Conservation (phyloP, 139 green algal genomes). For the Ettlia oleoabundans region DNA sequence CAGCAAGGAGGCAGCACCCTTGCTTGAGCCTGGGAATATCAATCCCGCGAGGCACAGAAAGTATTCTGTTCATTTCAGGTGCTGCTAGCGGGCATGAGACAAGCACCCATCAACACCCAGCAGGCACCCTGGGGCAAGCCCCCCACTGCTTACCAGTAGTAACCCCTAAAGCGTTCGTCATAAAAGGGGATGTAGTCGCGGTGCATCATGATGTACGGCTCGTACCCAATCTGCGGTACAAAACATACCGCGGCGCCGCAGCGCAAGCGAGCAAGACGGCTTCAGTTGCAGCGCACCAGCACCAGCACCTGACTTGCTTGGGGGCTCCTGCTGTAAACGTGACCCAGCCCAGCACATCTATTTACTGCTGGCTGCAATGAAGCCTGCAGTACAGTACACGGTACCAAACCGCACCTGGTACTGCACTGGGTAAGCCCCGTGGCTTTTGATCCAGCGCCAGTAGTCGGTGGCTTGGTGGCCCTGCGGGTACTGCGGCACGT, state of each 20-base stretch:
- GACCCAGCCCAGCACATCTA: too few species aligned
- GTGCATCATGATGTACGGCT: constrained; percentile 50
- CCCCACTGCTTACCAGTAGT: constrained; percentile 29
- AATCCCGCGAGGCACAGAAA: too few species aligned
- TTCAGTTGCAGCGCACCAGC: too few species aligned
- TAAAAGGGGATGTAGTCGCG: constrained; percentile 47
- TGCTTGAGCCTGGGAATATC: too few species aligned
- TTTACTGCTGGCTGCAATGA: too few species aligned
- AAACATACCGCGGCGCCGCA: too few species aligned
- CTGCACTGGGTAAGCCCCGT: constrained; percentile 35
- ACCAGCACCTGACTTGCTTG: too few species aligned
- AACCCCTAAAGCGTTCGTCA: constrained; percentile 51
- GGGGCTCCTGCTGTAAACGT: too few species aligned
- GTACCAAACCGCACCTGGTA: constrained; percentile 6
- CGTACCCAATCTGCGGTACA: constrained; percentile 41
- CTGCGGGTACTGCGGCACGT: constrained; percentile 45
- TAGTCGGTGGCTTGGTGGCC: constrained; percentile 46
- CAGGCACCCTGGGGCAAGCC: neutral
- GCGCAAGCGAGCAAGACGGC: too few species aligned
- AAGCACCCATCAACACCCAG: too few species aligned
- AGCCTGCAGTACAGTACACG: neutral
- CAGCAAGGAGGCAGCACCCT: too few species aligned
- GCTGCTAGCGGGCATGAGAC: neutral
- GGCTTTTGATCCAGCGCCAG: constrained; percentile 41
- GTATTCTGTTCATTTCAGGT: too few species aligned